Base-by-base conservation (phyloP, 2,329 filamentous ascomycete genomes). In the Lasiodiplodia gonubiensis region DNA sequence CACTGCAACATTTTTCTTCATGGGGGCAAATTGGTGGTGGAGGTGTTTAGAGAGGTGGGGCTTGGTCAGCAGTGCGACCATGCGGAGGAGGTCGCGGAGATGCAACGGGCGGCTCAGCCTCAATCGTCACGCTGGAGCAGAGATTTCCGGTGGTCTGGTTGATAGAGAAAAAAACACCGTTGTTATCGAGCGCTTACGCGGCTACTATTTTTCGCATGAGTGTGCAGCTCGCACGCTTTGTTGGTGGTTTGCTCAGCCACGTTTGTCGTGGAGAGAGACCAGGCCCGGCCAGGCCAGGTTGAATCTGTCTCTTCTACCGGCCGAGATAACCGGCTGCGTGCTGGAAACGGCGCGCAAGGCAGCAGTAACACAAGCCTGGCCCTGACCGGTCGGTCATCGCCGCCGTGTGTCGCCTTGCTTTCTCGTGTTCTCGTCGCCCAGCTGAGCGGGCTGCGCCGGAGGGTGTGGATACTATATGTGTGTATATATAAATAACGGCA, bases 401-500 rank as follows among this genome's bases (percentile, higher is more conserved):
- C 55, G 23, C 21, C 35, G 21, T n/a, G 27, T 35, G 48, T 35
- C 21, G 54, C 54, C 35, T 33, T 33, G 33, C 5, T 21, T 51
- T 23, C 48, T 23, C 48, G 51, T 37, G 35, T 30, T 30, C 30
- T 27, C n/a, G 35, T 14, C 12, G 54, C 54, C 39, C 39, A 61
- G 57, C 57, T 61, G 57, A 48, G 27, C 55, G 55, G 55, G 55
- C 37, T 57, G 35, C 33, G 33, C 53, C 35, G 53, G 52, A 27
- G n/a, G 52, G 18, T 21, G 54, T 48, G 55, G 55, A 33, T 30
- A 46, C 55, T n/a, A 30, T n/a, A 60, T 30, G 23, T n/a, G 37
- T 60, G 30, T 33, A 61, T 61, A 61, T 61, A 61, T 48, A 61
- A 61, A 61, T 61, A 61, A 49, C 46, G 14, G 35, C 18, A 52